Evolutionary conservation across 441 rosid species (phyloP).

Genomic region (Cnidoscolus chayamansa): DNA sequence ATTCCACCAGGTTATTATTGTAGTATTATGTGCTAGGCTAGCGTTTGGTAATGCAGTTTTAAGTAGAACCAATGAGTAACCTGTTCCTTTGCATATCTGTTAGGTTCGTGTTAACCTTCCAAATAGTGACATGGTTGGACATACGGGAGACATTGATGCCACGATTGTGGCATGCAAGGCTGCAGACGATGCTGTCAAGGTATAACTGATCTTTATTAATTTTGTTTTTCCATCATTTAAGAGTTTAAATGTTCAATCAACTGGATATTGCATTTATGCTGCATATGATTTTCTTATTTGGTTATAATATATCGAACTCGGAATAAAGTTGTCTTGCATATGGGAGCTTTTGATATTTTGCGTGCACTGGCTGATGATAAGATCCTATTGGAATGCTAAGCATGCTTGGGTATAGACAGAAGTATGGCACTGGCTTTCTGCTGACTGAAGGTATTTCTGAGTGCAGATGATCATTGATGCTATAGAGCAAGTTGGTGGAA

Average conservation of each 20-base stretch:
- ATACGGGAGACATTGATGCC: conserved; percentile 87
- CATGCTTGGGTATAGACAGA: background rate
- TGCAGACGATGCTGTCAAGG: conserved; percentile 92
- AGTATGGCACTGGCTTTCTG: background rate
- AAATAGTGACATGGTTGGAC: conserved; percentile 97
- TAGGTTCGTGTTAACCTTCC: conserved; percentile 93
- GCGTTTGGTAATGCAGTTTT: background rate
- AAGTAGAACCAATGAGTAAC: conserved; percentile 1
- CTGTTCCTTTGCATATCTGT: conserved; percentile 9
- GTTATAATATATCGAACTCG: background rate
- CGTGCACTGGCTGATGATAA: background rate
- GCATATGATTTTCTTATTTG: too few species aligned
- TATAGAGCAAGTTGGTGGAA: conserved; percentile 77
- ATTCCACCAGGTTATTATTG: conserved; percentile 70
- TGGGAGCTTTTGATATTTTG: background rate
- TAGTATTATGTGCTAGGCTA: conserved; percentile 6
- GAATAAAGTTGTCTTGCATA: too few species aligned
- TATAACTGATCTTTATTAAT: conserved; percentile 18
- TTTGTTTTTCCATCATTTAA: background rate
- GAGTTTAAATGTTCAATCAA: background rate
- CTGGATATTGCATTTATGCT: background rate
- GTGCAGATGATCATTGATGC: conserved; percentile 84
- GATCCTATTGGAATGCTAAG: background rate
- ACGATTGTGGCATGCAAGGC: conserved; percentile 86
- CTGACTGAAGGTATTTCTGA: conserved; percentile 13